Conservation (phyloP, 2,329 filamentous ascomycete species). For the Kalmusia sp. region DNA sequence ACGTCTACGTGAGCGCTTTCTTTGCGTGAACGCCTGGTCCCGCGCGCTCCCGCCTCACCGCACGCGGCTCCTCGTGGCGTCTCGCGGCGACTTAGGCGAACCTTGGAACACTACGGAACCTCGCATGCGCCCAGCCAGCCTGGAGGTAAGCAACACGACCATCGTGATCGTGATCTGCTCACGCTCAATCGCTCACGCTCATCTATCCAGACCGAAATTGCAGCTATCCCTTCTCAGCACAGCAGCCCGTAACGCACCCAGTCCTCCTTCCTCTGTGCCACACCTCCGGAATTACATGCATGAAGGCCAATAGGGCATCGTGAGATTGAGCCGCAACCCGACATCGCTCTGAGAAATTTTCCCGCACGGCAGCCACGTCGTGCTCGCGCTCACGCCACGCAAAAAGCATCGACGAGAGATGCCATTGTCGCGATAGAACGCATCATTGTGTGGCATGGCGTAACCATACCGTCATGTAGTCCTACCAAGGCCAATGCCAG, state of each 20-base stretch:
- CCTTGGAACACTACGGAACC: background rate
- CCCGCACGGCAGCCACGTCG: background rate
- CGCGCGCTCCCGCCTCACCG: background rate
- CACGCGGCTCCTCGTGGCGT: background rate
- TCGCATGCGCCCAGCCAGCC: background rate
- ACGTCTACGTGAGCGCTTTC: slow-evolving; percentile 5
- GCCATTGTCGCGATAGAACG: background rate
- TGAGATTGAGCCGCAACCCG: slow-evolving; percentile 8
- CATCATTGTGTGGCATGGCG: background rate
- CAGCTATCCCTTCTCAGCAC: slow-evolving; percentile 2
- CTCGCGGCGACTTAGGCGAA: background rate
- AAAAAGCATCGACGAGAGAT: too few relatives aligned
- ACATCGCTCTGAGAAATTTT: slow-evolving; percentile 3
- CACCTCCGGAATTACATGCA: slow-evolving; percentile 14
- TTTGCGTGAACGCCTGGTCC: slow-evolving; percentile 2
- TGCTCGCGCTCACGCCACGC: background rate
- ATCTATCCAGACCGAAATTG: background rate
- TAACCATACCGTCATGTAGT: background rate
- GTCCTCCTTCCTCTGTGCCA: background rate
- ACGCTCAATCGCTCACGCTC: too few relatives aligned
- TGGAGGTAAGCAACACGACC: background rate
- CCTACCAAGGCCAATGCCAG: background rate
- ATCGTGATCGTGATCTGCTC: slow-evolving; percentile 4
- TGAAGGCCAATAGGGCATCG: slow-evolving; percentile 10
- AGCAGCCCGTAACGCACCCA: background rate